Evolutionary conservation across 2,329 filamentous ascomycete species (phyloP).

Genomic region (Stagonosporopsis chrysanthemi): DNA sequence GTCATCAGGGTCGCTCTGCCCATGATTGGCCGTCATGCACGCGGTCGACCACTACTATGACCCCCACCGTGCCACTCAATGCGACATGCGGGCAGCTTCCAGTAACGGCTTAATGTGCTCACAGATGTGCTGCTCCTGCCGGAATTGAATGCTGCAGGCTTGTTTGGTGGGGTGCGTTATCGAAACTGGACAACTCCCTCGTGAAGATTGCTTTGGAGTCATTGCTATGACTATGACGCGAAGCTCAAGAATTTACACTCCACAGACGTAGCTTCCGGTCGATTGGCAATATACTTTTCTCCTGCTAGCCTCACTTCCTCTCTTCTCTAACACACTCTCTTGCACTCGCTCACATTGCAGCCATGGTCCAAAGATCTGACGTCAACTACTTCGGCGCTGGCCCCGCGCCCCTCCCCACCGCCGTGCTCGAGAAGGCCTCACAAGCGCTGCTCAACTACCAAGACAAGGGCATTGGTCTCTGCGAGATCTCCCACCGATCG

Average conservation of each 20-base stretch:
- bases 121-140: constrained; percentile 9
- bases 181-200: constrained; percentile 33
- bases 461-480: constrained; percentile 80
- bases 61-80: constrained; percentile 17
- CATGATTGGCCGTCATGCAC: constrained; percentile 36
- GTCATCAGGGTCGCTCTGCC: constrained; percentile 39
- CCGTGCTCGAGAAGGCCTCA: constrained; percentile 79
- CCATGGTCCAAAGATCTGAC: constrained; percentile 76
- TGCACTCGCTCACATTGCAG: constrained; percentile 13
- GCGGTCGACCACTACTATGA: constrained; percentile 33
- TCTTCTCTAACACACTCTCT: constrained; percentile 11
- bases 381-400: constrained; percentile 90
- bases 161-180: constrained; percentile 10
- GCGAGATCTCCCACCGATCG: constrained; percentile 90
- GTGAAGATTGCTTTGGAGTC: constrained; percentile 32
- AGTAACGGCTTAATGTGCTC: constrained; percentile 7
- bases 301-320: constrained; percentile 8
- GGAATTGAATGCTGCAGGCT: constrained; percentile 3
- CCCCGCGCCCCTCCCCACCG: constrained; percentile 83
- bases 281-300: constrained; percentile 10
- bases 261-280: constrained; percentile 15
- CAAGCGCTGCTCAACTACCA: constrained; percentile 82
- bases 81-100: constrained; percentile 18
- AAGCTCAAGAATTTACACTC: constrained; percentile 27
- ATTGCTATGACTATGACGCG: constrained; percentile 35